phyloP scores from a whole-genome alignment of 148 eudicot genomes.

The Hydrangea macrophylla region DNA sequence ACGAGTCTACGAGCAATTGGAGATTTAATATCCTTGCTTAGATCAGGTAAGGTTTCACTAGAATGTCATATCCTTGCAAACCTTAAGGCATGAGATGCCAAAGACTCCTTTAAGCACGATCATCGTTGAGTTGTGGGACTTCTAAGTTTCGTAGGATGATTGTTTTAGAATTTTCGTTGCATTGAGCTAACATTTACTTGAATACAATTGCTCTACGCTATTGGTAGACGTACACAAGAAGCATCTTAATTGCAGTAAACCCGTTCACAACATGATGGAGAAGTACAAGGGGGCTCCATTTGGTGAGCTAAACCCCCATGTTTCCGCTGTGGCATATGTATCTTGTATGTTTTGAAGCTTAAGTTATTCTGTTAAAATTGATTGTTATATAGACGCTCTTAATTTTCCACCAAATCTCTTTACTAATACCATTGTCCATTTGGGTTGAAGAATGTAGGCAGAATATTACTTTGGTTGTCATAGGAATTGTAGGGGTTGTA shows the following conservation, averaged over 20 bases:
- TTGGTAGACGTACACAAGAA: constrained; percentile 91
- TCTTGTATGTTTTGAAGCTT: constrained; percentile 66
- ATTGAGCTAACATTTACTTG: constrained; percentile 6
- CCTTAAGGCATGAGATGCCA: neutral
- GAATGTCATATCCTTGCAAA: no score
- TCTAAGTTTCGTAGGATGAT: neutral
- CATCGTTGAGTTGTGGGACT: neutral
- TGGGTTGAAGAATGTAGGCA: no score
- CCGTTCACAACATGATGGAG: constrained; percentile 99
- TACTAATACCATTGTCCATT: no score
- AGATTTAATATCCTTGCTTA: no score
- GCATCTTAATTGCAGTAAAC: constrained; percentile 96
- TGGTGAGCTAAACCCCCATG: constrained; percentile 99
- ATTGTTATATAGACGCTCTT: no score
- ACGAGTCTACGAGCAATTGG: no score
- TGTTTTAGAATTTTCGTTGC: neutral
- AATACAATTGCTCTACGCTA: constrained; percentile 13
- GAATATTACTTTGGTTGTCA: no score
- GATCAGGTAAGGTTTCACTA: no score
- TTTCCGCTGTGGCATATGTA: constrained; percentile 98
- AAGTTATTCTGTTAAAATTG: constrained; percentile 8
- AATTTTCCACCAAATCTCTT: no score
- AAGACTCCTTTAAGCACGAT: no score
- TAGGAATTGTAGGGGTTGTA: no score
- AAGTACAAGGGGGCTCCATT: constrained; percentile 94